These are phyloP conservation scores for Zymoseptoria brevis DNA, from an alignment of 2,329 filamentous ascomycete genomes.

Conservation along the genomic window DNA sequence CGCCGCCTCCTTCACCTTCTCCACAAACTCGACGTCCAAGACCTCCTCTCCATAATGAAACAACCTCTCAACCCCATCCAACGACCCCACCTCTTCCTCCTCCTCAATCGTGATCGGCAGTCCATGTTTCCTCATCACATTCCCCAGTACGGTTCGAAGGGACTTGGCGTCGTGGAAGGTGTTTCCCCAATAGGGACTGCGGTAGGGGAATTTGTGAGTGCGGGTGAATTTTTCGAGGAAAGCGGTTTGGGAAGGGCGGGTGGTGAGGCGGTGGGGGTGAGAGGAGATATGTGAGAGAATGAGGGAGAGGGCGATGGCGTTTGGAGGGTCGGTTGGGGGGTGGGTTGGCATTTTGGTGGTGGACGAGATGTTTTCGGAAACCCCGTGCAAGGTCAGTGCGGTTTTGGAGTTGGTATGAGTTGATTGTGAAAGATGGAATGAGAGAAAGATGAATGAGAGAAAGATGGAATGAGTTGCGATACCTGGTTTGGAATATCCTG, in stretches of 20 bases:
- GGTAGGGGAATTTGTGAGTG: conserved; percentile 2
- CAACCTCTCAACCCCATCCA: conserved; percentile 2
- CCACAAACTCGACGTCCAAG: conserved; percentile 2
- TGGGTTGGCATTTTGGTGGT: background rate
- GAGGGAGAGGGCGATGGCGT: conserved; percentile 1
- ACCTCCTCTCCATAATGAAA: conserved; percentile 2
- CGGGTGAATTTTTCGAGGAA: conserved; percentile 1
- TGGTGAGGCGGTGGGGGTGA: background rate
- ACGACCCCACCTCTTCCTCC: background rate
- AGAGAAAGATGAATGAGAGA: too few species aligned
- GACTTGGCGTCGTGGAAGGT: conserved; percentile 4
- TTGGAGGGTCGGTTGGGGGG: background rate
- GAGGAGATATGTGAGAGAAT: background rate
- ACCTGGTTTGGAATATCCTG: too few species aligned
- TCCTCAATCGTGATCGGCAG: background rate
- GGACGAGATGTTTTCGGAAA: too few species aligned
- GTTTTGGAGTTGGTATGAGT: background rate
- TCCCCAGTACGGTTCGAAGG: conserved; percentile 1
- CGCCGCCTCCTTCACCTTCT: background rate
- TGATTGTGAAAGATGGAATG: too few species aligned
- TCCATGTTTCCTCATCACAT: background rate
- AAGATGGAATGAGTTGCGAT: too few species aligned
- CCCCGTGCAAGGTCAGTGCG: too few species aligned
- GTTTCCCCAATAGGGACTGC: conserved; percentile 3
- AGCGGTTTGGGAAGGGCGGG: background rate